Conservation (phyloP, 345 rosid species). For the rapeseed (Brassica napus) region DNA sequence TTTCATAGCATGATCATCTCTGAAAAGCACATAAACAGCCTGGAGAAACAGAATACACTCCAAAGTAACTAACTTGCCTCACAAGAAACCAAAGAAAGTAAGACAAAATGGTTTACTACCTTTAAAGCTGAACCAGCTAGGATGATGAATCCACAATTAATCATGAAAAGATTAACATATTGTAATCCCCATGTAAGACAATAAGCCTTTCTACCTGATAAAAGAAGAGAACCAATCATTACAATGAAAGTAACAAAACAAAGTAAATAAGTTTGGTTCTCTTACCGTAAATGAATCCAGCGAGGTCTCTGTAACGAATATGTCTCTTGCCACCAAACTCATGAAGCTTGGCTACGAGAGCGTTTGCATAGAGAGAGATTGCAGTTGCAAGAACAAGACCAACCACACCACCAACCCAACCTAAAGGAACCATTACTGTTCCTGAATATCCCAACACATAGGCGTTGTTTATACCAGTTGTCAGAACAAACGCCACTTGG, state of each 20-base stretch:
- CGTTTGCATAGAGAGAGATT: slow-evolving; percentile 70
- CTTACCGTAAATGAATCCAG: slow-evolving; percentile 74
- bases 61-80: slow-evolving; percentile 8
- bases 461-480: slow-evolving; percentile 85
- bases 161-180: slow-evolving; percentile 81
- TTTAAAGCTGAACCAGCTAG: slow-evolving; percentile 79
- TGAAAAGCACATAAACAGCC: slow-evolving; percentile 59
- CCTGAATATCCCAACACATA: slow-evolving; percentile 90
- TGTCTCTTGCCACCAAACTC: slow-evolving; percentile 85
- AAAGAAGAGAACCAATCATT: not conserved
- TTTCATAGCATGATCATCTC: slow-evolving; percentile 50
- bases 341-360: slow-evolving; percentile 81
- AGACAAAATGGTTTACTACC: slow-evolving; percentile 42
- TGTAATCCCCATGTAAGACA: slow-evolving; percentile 69
- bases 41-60: slow-evolving; percentile 28
- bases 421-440: slow-evolving; percentile 81
- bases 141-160: slow-evolving; percentile 73
- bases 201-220: slow-evolving; percentile 68
- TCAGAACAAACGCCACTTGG: slow-evolving; percentile 77
- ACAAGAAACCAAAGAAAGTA: slow-evolving; percentile 5
- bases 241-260: slow-evolving; percentile 7
- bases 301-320: slow-evolving; percentile 90
- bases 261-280: not conserved
- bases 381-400: slow-evolving; percentile 68
- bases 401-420: slow-evolving; percentile 74